Evolutionary conservation across 169 alveolate genomes (phyloP), one percentile per base, ranked within the genome.

Genomic region (Plasmodium knowlesi): DNA sequence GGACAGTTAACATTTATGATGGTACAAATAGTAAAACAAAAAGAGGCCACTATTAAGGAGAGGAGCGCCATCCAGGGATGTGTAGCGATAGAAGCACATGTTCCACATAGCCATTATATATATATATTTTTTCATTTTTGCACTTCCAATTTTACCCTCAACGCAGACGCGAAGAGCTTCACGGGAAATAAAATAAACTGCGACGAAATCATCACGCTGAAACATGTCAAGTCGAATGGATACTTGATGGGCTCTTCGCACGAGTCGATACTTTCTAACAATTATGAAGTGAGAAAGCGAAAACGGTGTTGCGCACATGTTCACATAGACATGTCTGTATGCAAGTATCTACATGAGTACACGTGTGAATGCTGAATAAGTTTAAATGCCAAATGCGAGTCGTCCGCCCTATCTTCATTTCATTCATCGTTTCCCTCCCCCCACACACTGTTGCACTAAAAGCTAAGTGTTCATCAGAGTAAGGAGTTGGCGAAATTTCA

Each of bases 1-100:
- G 93, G 93, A 86, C 82, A 6, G 93, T 86, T 76, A 86, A 54
- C n/a, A 80, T 86, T 73, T 86, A 86, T 25, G 93, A 86, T 50
- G 93, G 93, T 86, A 86, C 80, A 78, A 46, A 83, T 19, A 5
- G 9, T 43, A 72, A 46, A 72, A 9, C 9, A 14, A 72, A 72
- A 6, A 39, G 25, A 19, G 25, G 74, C 74, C 41, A 54, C 37
- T 57, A 57, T 30, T 54, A 82, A 82, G 57, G 43, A 12, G 70
- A 57, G 46, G n/a, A 71, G 78, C n/a, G 34, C 46, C 19, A 84
- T 41, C 30, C 76, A 1, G 12, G 30, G 14, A 28, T 67, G 37
- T 67, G 37, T 28, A 67, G 37, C 76, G 37, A 67, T 25, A 14
- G 39, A 5, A 39, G 76, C n/a, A 50, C 22, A 50, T 50, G 19